Base-by-base conservation (phyloP, 805 yeast genomes). In the Candida oleophila region DNA sequence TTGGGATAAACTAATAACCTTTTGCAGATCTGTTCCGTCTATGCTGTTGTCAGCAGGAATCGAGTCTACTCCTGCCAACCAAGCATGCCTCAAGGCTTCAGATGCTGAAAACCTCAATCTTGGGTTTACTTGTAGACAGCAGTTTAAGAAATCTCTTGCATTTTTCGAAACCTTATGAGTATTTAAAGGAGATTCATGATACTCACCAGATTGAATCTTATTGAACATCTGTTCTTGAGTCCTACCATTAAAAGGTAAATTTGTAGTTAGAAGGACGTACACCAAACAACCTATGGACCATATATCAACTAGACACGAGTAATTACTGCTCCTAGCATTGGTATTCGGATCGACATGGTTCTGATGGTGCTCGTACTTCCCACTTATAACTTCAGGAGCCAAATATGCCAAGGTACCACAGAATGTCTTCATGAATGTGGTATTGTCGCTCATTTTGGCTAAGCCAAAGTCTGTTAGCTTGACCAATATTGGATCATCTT, bases 381-480 rank as follows among this genome's bases (percentile, higher is more conserved):
- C 83, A 3, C 80, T 72, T 25, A 80, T 76, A 5, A 94, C 89
- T 63, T 94, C 99, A 0, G 99, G 99, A 0, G 99, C 99, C 42
- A 94, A 86, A 59, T 94, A 94, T 1, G 98, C 97, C 52, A 94
- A 65, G 0, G 99, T 94, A 1, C 99, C 99, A 68, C 99, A 94
- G 57, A 94, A 94, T 0, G 99, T 92, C 62, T 89, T 91, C 87
- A 94, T 85, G 51, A 87, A 82, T 1, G 96, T 82, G 8, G 90
- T 86, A 44, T 82, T 83, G 48, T 86, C 94, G 51, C 90, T 83
- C 22, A 89, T 83, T 65, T 94, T 94, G 0, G 99, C 99, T 39
- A 94, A 72, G 0, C 99, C 99, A 68, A 94, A 94, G 68, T 94
- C 99, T 2, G 97, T 88, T 35, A 94, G 87, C 61, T 94, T 94